phyloP scores from a whole-genome alignment of 1,284 basidiomycete species.

The Fomes fomentarius region DNA sequence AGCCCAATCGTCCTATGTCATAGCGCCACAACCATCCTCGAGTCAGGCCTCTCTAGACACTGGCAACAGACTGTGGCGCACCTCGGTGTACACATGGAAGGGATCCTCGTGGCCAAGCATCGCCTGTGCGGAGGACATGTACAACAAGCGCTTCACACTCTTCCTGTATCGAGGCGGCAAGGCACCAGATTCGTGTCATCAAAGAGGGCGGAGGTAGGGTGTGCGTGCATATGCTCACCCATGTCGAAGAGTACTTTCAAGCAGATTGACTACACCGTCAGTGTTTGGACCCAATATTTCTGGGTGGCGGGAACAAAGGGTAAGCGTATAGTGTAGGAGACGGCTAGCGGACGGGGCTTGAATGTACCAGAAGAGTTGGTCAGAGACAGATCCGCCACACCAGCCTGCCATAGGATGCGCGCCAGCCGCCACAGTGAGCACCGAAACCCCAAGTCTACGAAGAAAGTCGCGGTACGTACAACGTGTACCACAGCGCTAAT shows the following conservation, averaged over 20 bases:
- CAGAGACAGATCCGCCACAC: constrained; percentile 2
- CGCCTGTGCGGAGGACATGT: constrained; percentile 54
- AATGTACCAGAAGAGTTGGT: not conserved
- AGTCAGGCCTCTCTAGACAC: not conserved
- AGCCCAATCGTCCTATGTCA: constrained; percentile 65
- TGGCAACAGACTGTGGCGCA: constrained; percentile 41
- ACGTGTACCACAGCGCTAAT: constrained; percentile 36
- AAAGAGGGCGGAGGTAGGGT: not conserved
- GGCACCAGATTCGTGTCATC: not conserved
- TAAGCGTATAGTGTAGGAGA: not conserved
- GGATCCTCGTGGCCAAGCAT: constrained; percentile 12
- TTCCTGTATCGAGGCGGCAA: constrained; percentile 5
- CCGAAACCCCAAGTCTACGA: constrained; percentile 25
- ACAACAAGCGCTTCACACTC: constrained; percentile 45
- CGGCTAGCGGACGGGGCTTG: not conserved
- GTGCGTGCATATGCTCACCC: constrained; percentile 1
- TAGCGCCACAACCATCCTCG: constrained; percentile 25
- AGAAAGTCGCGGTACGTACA: constrained; percentile 45
- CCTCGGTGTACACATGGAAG: constrained; percentile 33
- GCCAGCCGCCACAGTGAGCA: constrained; percentile 21
- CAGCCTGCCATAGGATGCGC: not conserved
- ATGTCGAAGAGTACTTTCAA: constrained; percentile 4
- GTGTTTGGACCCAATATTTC: constrained; percentile 13
- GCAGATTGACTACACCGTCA: constrained; percentile 12
- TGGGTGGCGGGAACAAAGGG: not conserved